These are phyloP conservation scores for Boletus bicolor DNA, from an alignment of 768 basidiomycete species.

Conservation along the genomic window DNA sequence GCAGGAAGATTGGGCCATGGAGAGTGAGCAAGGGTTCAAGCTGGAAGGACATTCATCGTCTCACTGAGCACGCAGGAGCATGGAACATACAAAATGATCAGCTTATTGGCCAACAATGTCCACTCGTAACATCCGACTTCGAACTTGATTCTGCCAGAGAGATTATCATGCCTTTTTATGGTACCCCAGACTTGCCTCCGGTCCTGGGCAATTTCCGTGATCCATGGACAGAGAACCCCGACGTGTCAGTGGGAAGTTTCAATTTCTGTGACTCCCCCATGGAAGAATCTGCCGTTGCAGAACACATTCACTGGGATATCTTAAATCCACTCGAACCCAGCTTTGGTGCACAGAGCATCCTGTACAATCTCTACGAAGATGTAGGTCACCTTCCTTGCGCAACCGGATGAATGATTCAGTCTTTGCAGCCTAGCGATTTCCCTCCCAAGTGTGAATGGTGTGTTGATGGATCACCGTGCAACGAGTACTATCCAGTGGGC, in stretches of 20 bases:
- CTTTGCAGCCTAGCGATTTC: neutral
- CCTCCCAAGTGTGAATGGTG: slow-evolving; percentile 7
- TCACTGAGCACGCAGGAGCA: slow-evolving; percentile 2
- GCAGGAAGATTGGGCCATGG: neutral
- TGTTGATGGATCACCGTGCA: slow-evolving; percentile 9
- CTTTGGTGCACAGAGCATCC: neutral
- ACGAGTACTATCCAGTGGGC: neutral
- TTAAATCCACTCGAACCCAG: neutral
- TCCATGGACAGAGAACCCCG: neutral
- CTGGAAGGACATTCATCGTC: neutral
- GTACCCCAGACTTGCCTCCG: neutral
- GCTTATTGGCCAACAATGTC: neutral
- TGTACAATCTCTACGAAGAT: neutral
- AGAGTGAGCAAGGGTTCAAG: slow-evolving; percentile 5
- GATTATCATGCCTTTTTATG: neutral
- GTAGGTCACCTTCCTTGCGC: neutral
- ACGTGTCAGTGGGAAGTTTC: neutral
- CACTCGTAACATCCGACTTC: too few relatives aligned
- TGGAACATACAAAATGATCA: neutral
- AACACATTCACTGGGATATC: neutral
- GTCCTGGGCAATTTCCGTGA: neutral
- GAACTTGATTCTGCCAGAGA: neutral
- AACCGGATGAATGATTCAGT: neutral
- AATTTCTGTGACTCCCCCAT: neutral
- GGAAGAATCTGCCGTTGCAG: too few relatives aligned